Percentiles rank a stretch among this genome's conserved stretches.
Evolutionary conservation across 108 stramenopile genomes (phyloP).

Genomic region (Pseudonitzschia multiseries): DNA sequence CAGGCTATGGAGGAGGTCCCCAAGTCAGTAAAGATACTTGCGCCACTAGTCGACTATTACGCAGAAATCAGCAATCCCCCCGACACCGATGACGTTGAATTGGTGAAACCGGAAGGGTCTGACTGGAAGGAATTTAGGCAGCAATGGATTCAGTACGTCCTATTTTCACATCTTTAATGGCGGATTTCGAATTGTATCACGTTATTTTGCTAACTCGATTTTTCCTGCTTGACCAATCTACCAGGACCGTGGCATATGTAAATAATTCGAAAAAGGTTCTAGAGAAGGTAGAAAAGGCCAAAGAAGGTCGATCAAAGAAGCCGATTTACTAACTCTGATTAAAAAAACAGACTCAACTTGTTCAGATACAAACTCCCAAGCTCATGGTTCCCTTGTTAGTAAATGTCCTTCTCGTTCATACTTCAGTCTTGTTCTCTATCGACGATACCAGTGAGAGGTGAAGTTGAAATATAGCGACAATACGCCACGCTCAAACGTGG

Average conservation of each 20-base stretch:
- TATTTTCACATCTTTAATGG: neutral
- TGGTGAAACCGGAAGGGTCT: conserved; percentile 51
- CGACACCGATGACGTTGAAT: conserved; percentile 47
- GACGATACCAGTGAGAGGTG: conserved; percentile 93
- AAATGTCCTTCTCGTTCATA: neutral
- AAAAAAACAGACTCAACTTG: neutral
- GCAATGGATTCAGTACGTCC: conserved; percentile 71
- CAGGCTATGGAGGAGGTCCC: conserved; percentile 79
- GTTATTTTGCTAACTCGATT: neutral
- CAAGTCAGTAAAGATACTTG: conserved; percentile 59
- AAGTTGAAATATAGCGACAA: conserved; percentile 96
- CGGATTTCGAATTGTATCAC: neutral
- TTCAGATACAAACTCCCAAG: neutral
- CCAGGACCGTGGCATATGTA: conserved; percentile 14
- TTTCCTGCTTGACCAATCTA: neutral
- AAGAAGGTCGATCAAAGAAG: neutral
- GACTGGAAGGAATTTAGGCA: conserved; percentile 70
- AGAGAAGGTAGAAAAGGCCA: conserved; percentile 7
- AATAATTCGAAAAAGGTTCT: conserved; percentile 7
- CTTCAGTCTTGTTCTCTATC: conserved; percentile 46
- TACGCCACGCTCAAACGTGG: conserved; percentile 96
- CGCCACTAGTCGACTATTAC: conserved; percentile 71
- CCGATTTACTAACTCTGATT: neutral
- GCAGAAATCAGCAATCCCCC: conserved; percentile 72
- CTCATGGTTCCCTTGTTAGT: neutral